phyloP scores from a whole-genome alignment of 331 rosid genomes.

The Phaseolus coccineus region DNA sequence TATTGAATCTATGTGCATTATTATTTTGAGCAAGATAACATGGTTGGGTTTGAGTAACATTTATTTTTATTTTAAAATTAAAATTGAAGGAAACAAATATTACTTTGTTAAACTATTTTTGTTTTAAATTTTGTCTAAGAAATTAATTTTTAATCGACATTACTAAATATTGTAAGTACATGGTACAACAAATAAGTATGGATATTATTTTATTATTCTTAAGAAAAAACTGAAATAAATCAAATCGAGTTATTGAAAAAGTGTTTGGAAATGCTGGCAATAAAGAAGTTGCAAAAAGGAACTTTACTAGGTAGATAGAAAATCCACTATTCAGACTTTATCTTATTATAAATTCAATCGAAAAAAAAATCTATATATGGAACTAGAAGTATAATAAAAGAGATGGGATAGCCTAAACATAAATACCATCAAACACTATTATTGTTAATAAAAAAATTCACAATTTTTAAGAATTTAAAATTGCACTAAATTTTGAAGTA shows the following conservation, averaged over 20 bases:
- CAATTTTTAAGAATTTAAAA: too few species aligned
- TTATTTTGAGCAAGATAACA: neutral
- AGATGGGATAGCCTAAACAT: neutral
- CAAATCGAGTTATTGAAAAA: neutral
- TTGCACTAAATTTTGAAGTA: too few species aligned
- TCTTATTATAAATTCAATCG: neutral
- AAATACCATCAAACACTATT: too few species aligned
- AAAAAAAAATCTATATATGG: neutral
- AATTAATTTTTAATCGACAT: neutral
- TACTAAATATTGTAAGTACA: neutral
- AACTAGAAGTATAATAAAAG: neutral
- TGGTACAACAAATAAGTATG: neutral
- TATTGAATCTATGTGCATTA: conserved; percentile 28
- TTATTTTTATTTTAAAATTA: neutral
- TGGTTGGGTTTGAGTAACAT: neutral
- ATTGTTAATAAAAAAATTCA: too few species aligned
- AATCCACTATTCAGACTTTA: neutral
- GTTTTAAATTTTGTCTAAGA: neutral
- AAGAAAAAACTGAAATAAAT: neutral
- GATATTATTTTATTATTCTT: neutral
- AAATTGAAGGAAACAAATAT: too few species aligned
- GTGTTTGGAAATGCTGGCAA: neutral
- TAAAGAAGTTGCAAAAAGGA: neutral
- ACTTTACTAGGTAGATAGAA: neutral
- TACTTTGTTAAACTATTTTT: neutral